Percentiles rank a stretch among this genome's conserved stretches.
Evolutionary conservation across 495 filamentous ascomycete genomes (phyloP).

Genomic region (Neurospora sp.): DNA sequence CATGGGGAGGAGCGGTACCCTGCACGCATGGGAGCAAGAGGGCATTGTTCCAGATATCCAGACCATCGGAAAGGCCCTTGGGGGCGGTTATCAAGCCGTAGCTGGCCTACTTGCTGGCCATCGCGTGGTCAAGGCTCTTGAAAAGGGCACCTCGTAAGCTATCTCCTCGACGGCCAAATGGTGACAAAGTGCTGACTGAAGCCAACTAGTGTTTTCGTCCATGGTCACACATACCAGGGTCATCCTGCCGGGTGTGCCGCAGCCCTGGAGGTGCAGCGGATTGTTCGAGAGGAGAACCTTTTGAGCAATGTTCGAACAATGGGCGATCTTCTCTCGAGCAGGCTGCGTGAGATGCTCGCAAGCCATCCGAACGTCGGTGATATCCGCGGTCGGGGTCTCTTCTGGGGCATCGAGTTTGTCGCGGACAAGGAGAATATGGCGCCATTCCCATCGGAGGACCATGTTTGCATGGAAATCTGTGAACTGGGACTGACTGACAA

Average conservation of each 20-base stretch:
- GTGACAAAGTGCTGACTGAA: conserved; percentile 8
- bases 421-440: conserved; percentile 36
- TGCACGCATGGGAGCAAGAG: conserved; percentile 62
- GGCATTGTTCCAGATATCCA: conserved; percentile 48
- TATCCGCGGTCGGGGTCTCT: conserved; percentile 53
- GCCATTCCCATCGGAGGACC: conserved; percentile 33
- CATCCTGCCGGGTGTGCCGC: conserved; percentile 52
- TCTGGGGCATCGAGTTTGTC: conserved; percentile 54
- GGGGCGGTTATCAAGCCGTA: conserved; percentile 54
- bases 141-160: conserved; percentile 44
- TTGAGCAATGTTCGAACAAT: conserved; percentile 41
- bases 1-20: conserved; percentile 57
- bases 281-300: conserved; percentile 45
- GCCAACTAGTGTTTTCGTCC: conserved; percentile 32
- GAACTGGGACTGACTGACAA: conserved; percentile 39
- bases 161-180: background rate
- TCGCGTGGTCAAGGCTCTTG: conserved; percentile 43
- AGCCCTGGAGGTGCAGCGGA: conserved; percentile 48
- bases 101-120: conserved; percentile 48
- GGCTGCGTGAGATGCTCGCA: conserved; percentile 34
- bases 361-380: conserved; percentile 49
- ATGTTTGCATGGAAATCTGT: conserved; percentile 40
- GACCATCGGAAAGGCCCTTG: conserved; percentile 55
- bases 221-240: conserved; percentile 54
- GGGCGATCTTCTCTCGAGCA: conserved; percentile 38